Evolutionary conservation across 352 stramenopile genomes (phyloP).

Genomic region (Blastocystis sp.): DNA sequence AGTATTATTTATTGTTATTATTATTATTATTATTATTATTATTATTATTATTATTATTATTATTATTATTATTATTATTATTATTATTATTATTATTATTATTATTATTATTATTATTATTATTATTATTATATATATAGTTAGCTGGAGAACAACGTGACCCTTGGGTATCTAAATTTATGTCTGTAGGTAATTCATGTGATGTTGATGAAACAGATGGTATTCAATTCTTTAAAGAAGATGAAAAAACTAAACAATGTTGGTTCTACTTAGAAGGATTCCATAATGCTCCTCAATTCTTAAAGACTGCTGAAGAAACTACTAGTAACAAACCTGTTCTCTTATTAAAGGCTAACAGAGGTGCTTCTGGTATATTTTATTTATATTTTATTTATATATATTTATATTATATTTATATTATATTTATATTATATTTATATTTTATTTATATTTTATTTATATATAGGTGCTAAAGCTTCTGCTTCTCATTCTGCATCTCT

Average conservation of each 20-base stretch:
- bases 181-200: conserved; percentile 31
- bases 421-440: too few species aligned
- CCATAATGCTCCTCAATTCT: conserved; percentile 14
- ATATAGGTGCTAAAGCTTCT: conserved; percentile 32
- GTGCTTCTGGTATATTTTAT: too few species aligned
- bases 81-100: background rate
- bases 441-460: too few species aligned
- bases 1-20: too few species aligned
- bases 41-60: background rate
- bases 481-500: conserved; percentile 36
- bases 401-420: too few species aligned
- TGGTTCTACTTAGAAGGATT: conserved; percentile 35
- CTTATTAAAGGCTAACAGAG: conserved; percentile 28
- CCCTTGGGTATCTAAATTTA: conserved; percentile 36
- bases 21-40: too few species aligned
- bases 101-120: background rate
- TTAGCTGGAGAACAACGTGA: conserved; percentile 11
- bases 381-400: too few species aligned
- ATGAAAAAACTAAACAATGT: conserved; percentile 21
- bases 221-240: conserved; percentile 11
- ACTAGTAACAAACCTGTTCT: conserved; percentile 24
- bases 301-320: background rate
- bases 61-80: background rate
- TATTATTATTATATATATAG: background rate
- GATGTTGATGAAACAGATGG: conserved; percentile 35